Evolutionary conservation across 75 land plant species (phyloP).

Genomic region (Chamaecyparis obtusa): DNA sequence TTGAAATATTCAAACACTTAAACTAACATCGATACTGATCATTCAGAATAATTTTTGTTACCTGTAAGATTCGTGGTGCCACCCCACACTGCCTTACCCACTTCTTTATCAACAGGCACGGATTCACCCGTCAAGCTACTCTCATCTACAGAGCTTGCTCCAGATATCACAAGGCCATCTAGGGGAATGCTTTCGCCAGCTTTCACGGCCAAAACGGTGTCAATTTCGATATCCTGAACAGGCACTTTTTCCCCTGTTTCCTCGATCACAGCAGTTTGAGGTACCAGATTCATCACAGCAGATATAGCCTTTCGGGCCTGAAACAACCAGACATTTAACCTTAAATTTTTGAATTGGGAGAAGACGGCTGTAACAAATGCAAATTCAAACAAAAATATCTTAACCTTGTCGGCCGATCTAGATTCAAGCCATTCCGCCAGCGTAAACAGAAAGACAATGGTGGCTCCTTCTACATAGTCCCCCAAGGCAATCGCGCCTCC

Average conservation of each 20-base stretch:
- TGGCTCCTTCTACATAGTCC: conserved; percentile 81
- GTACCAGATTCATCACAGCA: conserved; percentile 70
- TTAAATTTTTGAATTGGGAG: neutral
- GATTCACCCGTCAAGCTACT: conserved; percentile 89
- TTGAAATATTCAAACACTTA: neutral
- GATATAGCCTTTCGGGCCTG: conserved; percentile 85
- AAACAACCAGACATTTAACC: neutral
- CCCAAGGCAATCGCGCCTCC: conserved; percentile 69
- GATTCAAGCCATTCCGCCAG: conserved; percentile 90
- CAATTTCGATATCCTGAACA: conserved; percentile 62
- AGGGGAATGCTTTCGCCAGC: conserved; percentile 89
- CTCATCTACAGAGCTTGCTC: conserved; percentile 82
- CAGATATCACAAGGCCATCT: conserved; percentile 84
- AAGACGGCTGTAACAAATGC: neutral
- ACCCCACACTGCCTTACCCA: conserved; percentile 73
- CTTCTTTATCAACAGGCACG: conserved; percentile 71
- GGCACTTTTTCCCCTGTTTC: conserved; percentile 63
- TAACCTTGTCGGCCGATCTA: conserved; percentile 81
- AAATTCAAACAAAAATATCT: neutral
- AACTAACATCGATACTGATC: neutral
- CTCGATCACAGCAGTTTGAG: conserved; percentile 73
- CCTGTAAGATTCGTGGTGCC: conserved; percentile 90
- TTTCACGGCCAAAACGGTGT: conserved; percentile 73
- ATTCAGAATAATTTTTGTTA: neutral
- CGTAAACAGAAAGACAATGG: conserved; percentile 81